Evolutionary conservation across 2,329 filamentous ascomycete species (phyloP).

Genomic region (Stagonosporopsis cucurbitacearum): DNA sequence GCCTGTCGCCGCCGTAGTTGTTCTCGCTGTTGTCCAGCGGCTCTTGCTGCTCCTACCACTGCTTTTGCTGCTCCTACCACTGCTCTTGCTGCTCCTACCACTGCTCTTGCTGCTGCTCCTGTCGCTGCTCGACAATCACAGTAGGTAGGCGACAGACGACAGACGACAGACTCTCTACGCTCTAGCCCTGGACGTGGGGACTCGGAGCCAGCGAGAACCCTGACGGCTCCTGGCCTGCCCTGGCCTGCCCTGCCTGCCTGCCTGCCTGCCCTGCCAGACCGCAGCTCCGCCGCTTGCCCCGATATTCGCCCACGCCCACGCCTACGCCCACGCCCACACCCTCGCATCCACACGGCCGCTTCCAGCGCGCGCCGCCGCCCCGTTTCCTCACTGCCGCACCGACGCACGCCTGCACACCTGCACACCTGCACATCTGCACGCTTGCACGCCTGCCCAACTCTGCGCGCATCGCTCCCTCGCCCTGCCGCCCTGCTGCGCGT

Average conservation of each 20-base stretch:
- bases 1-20: conserved; percentile 13
- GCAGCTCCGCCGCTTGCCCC: conserved; percentile 14
- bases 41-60: conserved; percentile 4
- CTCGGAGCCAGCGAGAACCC: conserved; percentile 30
- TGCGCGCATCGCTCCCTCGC: background rate
- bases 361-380: conserved; percentile 4
- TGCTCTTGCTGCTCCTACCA: conserved; percentile 5
- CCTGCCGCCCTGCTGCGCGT: conserved; percentile 3
- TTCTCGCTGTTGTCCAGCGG: conserved; percentile 4
- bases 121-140: background rate
- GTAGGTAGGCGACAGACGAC: background rate
- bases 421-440: background rate
- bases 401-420: background rate
- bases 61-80: conserved; percentile 1
- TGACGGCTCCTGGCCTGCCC: conserved; percentile 13
- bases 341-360: conserved; percentile 14
- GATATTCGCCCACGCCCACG: conserved; percentile 2
- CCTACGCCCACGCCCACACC: background rate
- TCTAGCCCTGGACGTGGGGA: conserved; percentile 35
- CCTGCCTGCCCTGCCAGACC: conserved; percentile 3
- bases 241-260: background rate
- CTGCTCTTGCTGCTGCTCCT: conserved; percentile 9
- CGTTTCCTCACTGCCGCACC: background rate
- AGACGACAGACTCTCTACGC: conserved; percentile 20
- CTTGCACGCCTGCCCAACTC: background rate